A percentile compares a stretch with the other conserved stretches of the same genome.
phyloP scores from a whole-genome alignment of 1,284 basidiomycete genomes.

The Cutaneotrichosporon mucoides region DNA sequence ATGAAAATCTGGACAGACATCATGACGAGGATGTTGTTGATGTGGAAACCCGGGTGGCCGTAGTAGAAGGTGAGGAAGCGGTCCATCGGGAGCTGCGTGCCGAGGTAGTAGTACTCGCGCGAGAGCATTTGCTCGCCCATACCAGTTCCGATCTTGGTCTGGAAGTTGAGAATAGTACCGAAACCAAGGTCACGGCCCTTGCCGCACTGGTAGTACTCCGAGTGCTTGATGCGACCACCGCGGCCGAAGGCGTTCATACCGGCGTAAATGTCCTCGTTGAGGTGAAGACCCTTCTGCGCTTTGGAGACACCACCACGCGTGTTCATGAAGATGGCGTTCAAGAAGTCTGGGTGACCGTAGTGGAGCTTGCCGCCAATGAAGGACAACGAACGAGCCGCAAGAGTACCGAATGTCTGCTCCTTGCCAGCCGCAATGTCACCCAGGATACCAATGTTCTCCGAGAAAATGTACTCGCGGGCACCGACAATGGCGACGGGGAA shows the following conservation, averaged over 20 bases:
- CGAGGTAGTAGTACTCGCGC: conserved; percentile 98
- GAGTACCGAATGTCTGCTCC: conserved; percentile 98
- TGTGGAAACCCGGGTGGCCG: conserved; percentile 98
- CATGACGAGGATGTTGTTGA: conserved; percentile 99
- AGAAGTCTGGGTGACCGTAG: conserved; percentile 97
- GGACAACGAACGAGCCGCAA: conserved; percentile 88
- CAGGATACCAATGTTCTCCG: conserved; percentile 98
- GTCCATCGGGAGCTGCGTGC: conserved; percentile 95
- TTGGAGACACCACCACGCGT: conserved; percentile 98
- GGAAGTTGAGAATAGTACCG: conserved; percentile 98
- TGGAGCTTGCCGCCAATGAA: conserved; percentile 99
- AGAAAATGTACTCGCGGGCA: conserved; percentile 99
- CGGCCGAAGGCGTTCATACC: conserved; percentile 98
- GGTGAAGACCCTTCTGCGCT: conserved; percentile 95
- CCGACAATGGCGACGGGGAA: conserved; percentile 95
- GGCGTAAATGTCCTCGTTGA: conserved; percentile 99
- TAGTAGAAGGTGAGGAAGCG: conserved; percentile 99
- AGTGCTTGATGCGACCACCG: conserved; percentile 97
- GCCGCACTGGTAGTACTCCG: conserved; percentile 95
- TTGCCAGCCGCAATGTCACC: conserved; percentile 98
- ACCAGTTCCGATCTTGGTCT: conserved; percentile 98
- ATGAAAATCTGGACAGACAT: conserved; percentile 90
- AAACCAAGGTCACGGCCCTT: conserved; percentile 99
- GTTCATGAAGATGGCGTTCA: conserved; percentile 96
- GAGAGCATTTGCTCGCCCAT: conserved; percentile 99